Base-by-base conservation (phyloP, 192 early-diverging fungal genomes). In the Chytriomyces confervae region DNA sequence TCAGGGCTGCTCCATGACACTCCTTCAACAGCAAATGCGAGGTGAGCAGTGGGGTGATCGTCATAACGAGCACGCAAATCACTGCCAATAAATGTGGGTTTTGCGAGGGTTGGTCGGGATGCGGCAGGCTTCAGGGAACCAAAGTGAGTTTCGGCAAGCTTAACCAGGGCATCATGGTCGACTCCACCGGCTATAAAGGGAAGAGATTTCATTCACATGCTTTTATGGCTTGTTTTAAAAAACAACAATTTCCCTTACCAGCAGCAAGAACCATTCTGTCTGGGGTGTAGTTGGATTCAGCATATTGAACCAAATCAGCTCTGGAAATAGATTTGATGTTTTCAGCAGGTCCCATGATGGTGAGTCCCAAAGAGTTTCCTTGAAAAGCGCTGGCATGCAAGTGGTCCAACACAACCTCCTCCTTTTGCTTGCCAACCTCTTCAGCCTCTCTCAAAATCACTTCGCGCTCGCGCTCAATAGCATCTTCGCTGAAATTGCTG, bases 341-440 rank as follows among this genome's bases (percentile, higher is more conserved):
- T 79, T 95, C 94, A 80, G 91, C 89, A 51, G 97, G 94, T 50
- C 97, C 97, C 61, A 97, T 90, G 79, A 98, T 97, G 61, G 97
- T 97, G 80, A 89, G 90, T 45, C 97, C 97, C 13, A 98, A 89
- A 20, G 94, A 81, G 77, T 91, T 90, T 65, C 93, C 87, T 87
- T 95, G 95, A 90, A 95, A 99, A 20, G 97, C 96, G 64, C 92
- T 93, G 46, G 94, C 95, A 82, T 99, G 97, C 86, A 99, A 85
- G 75, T 99, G 96, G 81, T 99, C 97, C 87, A 99, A 99, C 50
- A 99, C 97, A 53, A 99, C 96, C 84, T 99, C 96, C 81, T 99
- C 96, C 87, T 95, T 93, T 61, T 94, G 88, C 86, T 99, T 99
- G 72, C 86, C 86, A n/a, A 87, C 85, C 78, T 89, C 87, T 77